Base-by-base conservation (phyloP, 352 stramenopile species). In the Phytophthora pseudosyringae region DNA sequence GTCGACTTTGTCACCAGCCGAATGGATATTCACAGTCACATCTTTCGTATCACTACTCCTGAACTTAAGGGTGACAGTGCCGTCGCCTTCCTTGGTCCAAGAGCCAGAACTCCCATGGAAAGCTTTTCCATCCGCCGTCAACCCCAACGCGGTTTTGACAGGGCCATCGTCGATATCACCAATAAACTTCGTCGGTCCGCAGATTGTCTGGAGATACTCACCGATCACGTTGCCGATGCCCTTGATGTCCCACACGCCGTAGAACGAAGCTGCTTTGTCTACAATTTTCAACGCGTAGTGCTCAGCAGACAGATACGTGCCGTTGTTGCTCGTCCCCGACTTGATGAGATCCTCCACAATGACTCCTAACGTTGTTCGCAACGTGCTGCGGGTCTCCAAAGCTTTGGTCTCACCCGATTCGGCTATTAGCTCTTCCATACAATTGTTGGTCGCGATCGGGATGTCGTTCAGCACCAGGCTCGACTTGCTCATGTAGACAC, bases 271-370 rank as follows among this genome's bases (percentile, higher is more conserved):
- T 4, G 70, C 73, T 25, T 80, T 65, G 35, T 82, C 64, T 11
- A 70, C 63, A 50, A 80, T 65, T 15, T 51, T 64, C 21, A 66
- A 57, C 4, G 64, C 63, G 50, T 76, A 84, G 10, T 80, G 46
- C 16, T 67, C 66, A 5, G 48, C 26, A 15, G 52, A 54, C 9
- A 76, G 8, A 11, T 58, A 68, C 1, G 68, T 71, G 18, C 64
- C 71, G 26, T 56, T 69, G 16, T 52, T 66, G 52, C 44, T 69
- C 54, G 68, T 59, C 3, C 59, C 50, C 0, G 59, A 57, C 31
- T 74, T 73, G n/a, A 83, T 63, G 4, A 81, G 52, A 38, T 72
- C 47, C 40, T 81, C 72, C 10, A 83, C 52, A 41, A 86, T 79
- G 32, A 78, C 66, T 31, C 75, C 60, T n/a, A 83, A 21, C 0